Conservation (phyloP, 78 protist genomes). For the Protostelium mycophagum region DNA sequence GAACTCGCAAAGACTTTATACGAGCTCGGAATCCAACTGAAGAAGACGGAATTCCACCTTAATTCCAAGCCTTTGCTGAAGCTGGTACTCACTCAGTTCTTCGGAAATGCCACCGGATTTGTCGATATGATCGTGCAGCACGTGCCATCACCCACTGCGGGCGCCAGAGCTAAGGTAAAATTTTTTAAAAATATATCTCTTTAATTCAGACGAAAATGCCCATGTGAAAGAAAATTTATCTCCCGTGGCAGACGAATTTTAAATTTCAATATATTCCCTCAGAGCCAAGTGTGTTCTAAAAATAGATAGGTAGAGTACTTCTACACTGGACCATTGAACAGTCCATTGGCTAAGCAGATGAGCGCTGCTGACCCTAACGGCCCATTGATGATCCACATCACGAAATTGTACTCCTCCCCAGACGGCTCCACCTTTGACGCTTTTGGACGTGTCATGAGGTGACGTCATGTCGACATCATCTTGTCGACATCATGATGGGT, state of each 20-base stretch:
- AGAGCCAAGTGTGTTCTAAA: too few relatives aligned
- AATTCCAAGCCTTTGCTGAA: slow-evolving; percentile 77
- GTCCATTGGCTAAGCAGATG: slow-evolving; percentile 52
- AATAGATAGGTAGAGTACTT: slow-evolving; percentile 16
- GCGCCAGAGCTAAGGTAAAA: slow-evolving; percentile 48
- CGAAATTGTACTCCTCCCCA: slow-evolving; percentile 53
- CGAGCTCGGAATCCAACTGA: slow-evolving; percentile 74
- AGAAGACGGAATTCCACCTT: slow-evolving; percentile 15
- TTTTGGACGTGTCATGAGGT: slow-evolving; percentile 39
- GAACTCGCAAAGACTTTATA: background rate
- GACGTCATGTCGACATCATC: background rate
- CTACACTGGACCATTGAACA: slow-evolving; percentile 75
- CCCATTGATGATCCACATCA: slow-evolving; percentile 77
- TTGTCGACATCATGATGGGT: slow-evolving; percentile 21
- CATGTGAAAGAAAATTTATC: too few relatives aligned
- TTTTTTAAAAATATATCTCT: too few relatives aligned
- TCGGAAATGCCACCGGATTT: slow-evolving; percentile 70
- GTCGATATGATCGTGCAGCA: slow-evolving; percentile 69
- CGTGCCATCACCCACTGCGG: slow-evolving; percentile 82
- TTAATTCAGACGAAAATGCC: too few relatives aligned
- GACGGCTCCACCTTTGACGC: slow-evolving; percentile 82
- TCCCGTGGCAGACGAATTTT: too few relatives aligned
- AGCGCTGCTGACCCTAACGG: slow-evolving; percentile 78
- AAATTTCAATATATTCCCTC: background rate
- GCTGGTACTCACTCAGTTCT: slow-evolving; percentile 68